phyloP scores from a whole-genome alignment of 208 protist species.

The Wallacemonas sp. region DNA sequence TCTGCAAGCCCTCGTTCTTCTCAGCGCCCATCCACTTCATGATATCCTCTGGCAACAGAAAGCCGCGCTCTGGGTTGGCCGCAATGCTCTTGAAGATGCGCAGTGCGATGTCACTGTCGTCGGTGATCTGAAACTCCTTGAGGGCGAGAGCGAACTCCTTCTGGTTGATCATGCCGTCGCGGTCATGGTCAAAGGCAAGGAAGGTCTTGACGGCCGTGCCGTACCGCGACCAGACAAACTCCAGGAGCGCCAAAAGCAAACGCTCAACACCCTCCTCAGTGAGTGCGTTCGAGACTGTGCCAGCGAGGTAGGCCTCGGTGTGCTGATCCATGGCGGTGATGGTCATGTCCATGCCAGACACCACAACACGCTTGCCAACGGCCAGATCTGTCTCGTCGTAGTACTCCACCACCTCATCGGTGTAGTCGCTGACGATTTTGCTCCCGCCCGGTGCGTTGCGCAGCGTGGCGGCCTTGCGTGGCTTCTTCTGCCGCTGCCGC shows the following conservation, averaged over 20 bases:
- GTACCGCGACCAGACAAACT: conserved; percentile 74
- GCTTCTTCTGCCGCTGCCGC: conserved; percentile 66
- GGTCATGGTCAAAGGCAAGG: conserved; percentile 80
- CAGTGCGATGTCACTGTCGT: conserved; percentile 49
- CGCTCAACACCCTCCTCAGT: conserved; percentile 50
- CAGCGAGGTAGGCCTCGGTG: conserved; percentile 68
- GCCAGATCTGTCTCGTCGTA: conserved; percentile 73
- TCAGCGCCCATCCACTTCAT: conserved; percentile 65
- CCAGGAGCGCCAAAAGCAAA: conserved; percentile 63
- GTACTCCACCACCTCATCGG: conserved; percentile 25
- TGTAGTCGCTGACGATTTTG: conserved; percentile 2
- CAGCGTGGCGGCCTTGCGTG: conserved; percentile 28
- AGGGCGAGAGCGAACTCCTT: conserved; percentile 69
- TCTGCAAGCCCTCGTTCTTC: conserved; percentile 30
- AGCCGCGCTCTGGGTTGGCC: conserved; percentile 40
- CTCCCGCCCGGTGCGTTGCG: conserved; percentile 41
- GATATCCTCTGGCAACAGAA: conserved; percentile 72
- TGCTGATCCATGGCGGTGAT: conserved; percentile 80
- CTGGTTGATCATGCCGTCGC: conserved; percentile 79
- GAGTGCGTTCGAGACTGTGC: conserved; percentile 22
- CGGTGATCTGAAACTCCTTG: conserved; percentile 75
- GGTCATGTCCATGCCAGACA: conserved; percentile 73
- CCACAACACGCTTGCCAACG: conserved; percentile 64
- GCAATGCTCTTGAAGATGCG: conserved; percentile 66
- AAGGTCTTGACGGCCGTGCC: conserved; percentile 79